A percentile compares a stretch with the other conserved stretches of the same genome.
These are phyloP conservation scores for Amaranthus cruentus DNA, from an alignment of 148 eudicot species.

Conservation along the genomic window DNA sequence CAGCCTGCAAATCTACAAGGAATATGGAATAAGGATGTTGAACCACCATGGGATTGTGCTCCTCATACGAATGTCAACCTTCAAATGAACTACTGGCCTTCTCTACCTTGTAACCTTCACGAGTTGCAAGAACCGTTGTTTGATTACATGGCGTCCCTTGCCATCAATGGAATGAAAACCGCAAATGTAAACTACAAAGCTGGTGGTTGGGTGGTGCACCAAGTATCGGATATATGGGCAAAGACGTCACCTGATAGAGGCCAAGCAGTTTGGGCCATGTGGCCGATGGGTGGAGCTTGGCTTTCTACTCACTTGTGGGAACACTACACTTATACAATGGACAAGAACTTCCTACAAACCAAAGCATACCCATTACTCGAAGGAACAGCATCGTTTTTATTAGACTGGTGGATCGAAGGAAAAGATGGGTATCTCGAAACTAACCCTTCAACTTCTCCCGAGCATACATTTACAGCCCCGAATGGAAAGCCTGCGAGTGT, in stretches of 20 bases:
- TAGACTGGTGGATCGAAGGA: constrained; percentile 88
- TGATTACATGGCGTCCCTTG: constrained; percentile 56
- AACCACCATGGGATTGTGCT: constrained; percentile 88
- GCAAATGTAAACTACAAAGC: constrained; percentile 74
- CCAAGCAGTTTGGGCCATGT: constrained; percentile 72
- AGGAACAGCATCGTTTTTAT: constrained; percentile 61
- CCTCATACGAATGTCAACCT: constrained; percentile 91
- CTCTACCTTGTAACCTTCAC: constrained; percentile 72
- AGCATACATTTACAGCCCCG: constrained; percentile 68
- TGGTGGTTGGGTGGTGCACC: constrained; percentile 83
- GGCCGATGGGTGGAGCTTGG: constrained; percentile 99
- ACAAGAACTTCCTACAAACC: constrained; percentile 58
- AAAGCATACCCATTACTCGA: constrained; percentile 73
- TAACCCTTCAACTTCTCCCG: constrained; percentile 92
- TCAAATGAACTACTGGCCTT: constrained; percentile 95
- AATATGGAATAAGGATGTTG: constrained; percentile 67
- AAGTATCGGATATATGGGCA: constrained; percentile 82
- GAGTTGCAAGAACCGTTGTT: constrained; percentile 82
- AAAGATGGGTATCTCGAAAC: constrained; percentile 55
- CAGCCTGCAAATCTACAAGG: constrained; percentile 87
- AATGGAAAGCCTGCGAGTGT: constrained; percentile 83
- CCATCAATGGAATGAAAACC: constrained; percentile 64
- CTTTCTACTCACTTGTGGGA: constrained; percentile 92
- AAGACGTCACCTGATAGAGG: constrained; percentile 77
- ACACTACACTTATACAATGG: constrained; percentile 71